Evolutionary conservation across 2,329 filamentous ascomycete species (phyloP).

Genomic region (Trichoderma sp.): DNA sequence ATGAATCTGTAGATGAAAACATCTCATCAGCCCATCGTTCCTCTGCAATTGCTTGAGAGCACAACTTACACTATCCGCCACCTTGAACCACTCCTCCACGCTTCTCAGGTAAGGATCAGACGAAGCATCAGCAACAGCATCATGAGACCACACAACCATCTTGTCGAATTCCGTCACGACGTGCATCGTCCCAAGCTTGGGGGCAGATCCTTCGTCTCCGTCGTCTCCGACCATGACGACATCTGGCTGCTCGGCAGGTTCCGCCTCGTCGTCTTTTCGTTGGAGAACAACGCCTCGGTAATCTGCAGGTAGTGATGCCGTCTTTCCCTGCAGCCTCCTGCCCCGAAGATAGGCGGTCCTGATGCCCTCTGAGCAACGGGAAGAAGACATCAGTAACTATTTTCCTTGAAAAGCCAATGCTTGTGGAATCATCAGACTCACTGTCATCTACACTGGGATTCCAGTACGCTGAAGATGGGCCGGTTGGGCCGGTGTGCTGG

Average conservation of each 20-base stretch:
- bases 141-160: slow-evolving; percentile 83
- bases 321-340: slow-evolving; percentile 71
- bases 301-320: slow-evolving; percentile 66
- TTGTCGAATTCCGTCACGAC: slow-evolving; percentile 70
- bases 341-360: slow-evolving; percentile 74
- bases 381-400: not conserved
- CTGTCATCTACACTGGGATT: slow-evolving; percentile 52
- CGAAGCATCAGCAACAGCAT: slow-evolving; percentile 61
- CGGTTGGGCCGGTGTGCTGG: slow-evolving; percentile 71
- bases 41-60: too few species aligned
- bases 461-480: slow-evolving; percentile 70
- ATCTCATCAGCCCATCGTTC: not conserved
- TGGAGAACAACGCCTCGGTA: slow-evolving; percentile 67
- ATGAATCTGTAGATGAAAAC: slow-evolving; percentile 28
- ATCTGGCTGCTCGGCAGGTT: slow-evolving; percentile 1
- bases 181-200: slow-evolving; percentile 61
- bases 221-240: slow-evolving; percentile 32
- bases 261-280: slow-evolving; percentile 38
- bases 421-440: not conserved
- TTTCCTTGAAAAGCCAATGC: too few species aligned
- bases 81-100: slow-evolving; percentile 77
- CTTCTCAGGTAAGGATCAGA: slow-evolving; percentile 73
- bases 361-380: slow-evolving; percentile 48
- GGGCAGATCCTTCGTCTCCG: slow-evolving; percentile 45
- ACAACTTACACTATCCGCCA: slow-evolving; percentile 64